These are phyloP conservation scores for Ascodesmis nigricans DNA, from an alignment of 495 filamentous ascomycete species.

Conservation along the genomic window DNA sequence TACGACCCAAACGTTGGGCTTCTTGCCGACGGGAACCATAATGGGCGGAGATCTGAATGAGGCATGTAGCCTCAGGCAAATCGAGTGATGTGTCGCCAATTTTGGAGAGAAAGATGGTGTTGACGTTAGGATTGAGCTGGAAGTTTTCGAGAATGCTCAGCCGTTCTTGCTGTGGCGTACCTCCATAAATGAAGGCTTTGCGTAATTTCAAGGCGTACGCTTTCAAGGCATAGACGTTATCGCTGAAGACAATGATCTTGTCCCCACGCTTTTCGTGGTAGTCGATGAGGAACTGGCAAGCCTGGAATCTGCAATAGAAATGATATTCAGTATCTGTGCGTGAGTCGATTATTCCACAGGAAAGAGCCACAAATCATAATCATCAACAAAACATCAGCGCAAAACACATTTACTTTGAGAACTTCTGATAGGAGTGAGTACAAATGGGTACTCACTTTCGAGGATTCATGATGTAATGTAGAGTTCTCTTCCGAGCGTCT, in stretches of 20 bases:
- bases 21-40: slow-evolving; percentile 96
- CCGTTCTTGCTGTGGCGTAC: slow-evolving; percentile 67
- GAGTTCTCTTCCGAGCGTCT: slow-evolving; percentile 41
- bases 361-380: no score
- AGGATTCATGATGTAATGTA: slow-evolving; percentile 95
- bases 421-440: no score
- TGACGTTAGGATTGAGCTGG: slow-evolving; percentile 77
- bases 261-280: slow-evolving; percentile 92
- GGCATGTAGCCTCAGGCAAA: slow-evolving; percentile 84
- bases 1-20: slow-evolving; percentile 82
- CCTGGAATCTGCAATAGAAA: slow-evolving; percentile 55
- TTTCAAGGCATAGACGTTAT: slow-evolving; percentile 89
- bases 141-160: slow-evolving; percentile 87
- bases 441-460: slow-evolving; percentile 42
- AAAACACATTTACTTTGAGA: no score
- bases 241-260: slow-evolving; percentile 97
- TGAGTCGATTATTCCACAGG: no score
- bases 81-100: slow-evolving; percentile 97
- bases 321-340: no score
- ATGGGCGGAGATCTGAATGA: slow-evolving; percentile 96
- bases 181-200: slow-evolving; percentile 86
- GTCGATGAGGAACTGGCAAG: slow-evolving; percentile 88
- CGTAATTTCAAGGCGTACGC: slow-evolving; percentile 62
- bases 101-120: slow-evolving; percentile 93
- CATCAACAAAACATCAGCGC: no score